Base-by-base conservation (phyloP, 192 early-diverging fungal genomes). In the Coemansia umbellata region DNA sequence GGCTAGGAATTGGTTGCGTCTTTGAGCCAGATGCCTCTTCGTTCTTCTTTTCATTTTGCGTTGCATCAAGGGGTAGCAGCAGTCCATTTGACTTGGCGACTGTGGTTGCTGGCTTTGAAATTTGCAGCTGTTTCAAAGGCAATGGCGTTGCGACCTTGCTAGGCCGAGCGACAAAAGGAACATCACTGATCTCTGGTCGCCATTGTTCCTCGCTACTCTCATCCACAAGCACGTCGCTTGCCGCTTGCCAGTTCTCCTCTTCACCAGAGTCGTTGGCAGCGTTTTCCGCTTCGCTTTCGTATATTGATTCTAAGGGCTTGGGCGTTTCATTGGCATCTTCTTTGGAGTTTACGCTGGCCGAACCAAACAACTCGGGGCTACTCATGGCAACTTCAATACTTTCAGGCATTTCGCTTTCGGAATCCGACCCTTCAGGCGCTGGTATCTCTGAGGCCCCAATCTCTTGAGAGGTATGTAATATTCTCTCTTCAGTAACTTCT, bases 1-100 rank as follows among this genome's bases (percentile, higher is more conserved):
- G 64, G 4, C 50, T 32, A 8, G 63, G 35, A 8, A 32, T 53
- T 5, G 61, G 62, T 37, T 65, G 41, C 30, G 50, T 55, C 19
- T 33, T 41, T 7, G 51, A 18, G 8, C 5, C 42, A 5, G 23
- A 10, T 3, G n/a, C 28, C 42, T 44, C 28, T 5, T 13, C 15
- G 8, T 11, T 44, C 23, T 5, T n/a, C 14, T n/a, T n/a, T n/a
- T n/a, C n/a, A n/a, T n/a, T n/a, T n/a, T n/a, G n/a, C n/a, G n/a
- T n/a, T n/a, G n/a, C n/a, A n/a, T n/a, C n/a, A n/a, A n/a, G n/a
- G n/a, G n/a, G n/a, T n/a, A n/a, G n/a, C n/a, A n/a, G n/a, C n/a
- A n/a, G n/a, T n/a, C n/a, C n/a, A n/a, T 10, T 23, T 4, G 28
- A 27, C 5, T 4, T 44, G 14, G 42, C 8, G 1, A 26, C 42